Percentiles rank a stretch among this genome's conserved stretches.
phyloP scores from a whole-genome alignment of 495 filamentous ascomycete genomes.

The Parachaetomium inaequale region DNA sequence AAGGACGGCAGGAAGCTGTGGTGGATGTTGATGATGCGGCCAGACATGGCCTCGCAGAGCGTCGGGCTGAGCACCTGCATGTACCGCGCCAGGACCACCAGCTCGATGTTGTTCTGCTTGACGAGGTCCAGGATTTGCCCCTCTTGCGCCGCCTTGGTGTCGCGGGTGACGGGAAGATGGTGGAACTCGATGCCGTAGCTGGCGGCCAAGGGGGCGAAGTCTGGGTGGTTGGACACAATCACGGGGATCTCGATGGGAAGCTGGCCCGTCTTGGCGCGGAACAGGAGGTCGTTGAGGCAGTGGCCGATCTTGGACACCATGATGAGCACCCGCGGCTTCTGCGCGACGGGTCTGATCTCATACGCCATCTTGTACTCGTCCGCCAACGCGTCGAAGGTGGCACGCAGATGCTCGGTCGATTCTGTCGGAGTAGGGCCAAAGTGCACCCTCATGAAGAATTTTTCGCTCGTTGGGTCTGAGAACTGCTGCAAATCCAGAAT shows the following conservation, averaged over 20 bases:
- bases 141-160: constrained; percentile 67
- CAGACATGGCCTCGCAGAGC: constrained; percentile 68
- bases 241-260: constrained; percentile 66
- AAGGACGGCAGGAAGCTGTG: constrained; percentile 75
- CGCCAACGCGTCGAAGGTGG: constrained; percentile 54
- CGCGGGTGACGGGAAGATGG: constrained; percentile 67
- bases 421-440: constrained; percentile 51
- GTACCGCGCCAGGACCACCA: constrained; percentile 74
- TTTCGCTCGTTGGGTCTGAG: constrained; percentile 59
- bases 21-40: constrained; percentile 79
- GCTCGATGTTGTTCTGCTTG: constrained; percentile 58
- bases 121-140: constrained; percentile 61
- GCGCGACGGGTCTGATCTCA: constrained; percentile 55
- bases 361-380: constrained; percentile 57
- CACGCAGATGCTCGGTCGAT: constrained; percentile 43
- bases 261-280: constrained; percentile 60
- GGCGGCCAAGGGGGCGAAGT: constrained; percentile 61
- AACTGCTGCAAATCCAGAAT: constrained; percentile 74
- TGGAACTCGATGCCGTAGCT: constrained; percentile 69
- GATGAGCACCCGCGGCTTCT: constrained; percentile 68
- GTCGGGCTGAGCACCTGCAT: constrained; percentile 74
- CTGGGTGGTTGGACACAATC: constrained; percentile 70
- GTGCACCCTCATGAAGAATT: constrained; percentile 77
- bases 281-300: constrained; percentile 76
- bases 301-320: constrained; percentile 81